phyloP scores from a whole-genome alignment of 2,329 filamentous ascomycete species.

The Pseudodiploospora longispora region DNA sequence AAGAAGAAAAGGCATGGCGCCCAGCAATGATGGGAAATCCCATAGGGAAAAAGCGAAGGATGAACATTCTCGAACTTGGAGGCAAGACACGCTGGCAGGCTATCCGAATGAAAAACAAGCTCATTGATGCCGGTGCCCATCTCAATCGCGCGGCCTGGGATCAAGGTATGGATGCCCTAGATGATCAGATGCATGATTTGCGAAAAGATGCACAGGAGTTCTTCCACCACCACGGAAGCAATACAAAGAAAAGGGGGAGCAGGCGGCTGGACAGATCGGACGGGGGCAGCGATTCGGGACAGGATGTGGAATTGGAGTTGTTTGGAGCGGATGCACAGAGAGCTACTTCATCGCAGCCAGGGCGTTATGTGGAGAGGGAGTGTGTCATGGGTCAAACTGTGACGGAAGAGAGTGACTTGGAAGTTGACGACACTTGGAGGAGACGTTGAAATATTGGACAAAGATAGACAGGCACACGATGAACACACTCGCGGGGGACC shows the following conservation, averaged over 20 bases:
- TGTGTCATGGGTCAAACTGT: slow-evolving; percentile 30
- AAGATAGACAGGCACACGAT: not conserved
- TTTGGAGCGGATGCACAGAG: slow-evolving; percentile 13
- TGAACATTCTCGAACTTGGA: slow-evolving; percentile 66
- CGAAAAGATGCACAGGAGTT: slow-evolving; percentile 24
- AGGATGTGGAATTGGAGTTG: slow-evolving; percentile 22
- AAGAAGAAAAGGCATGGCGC: slow-evolving; percentile 55
- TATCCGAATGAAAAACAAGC: slow-evolving; percentile 53
- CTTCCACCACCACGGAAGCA: slow-evolving; percentile 15
- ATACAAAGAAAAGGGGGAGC: slow-evolving; percentile 15
- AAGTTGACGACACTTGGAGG: slow-evolving; percentile 8
- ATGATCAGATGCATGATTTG: slow-evolving; percentile 28
- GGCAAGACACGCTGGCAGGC: slow-evolving; percentile 63
- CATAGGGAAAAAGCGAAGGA: slow-evolving; percentile 56
- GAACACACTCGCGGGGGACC: not conserved
- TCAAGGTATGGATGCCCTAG: slow-evolving; percentile 28
- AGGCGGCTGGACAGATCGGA: slow-evolving; percentile 20
- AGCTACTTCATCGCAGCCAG: slow-evolving; percentile 8
- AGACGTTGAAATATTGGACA: not conserved
- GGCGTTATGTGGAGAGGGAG: slow-evolving; percentile 21
- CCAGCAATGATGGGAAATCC: slow-evolving; percentile 66
- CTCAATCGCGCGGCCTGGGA: slow-evolving; percentile 27
- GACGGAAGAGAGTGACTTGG: slow-evolving; percentile 24
- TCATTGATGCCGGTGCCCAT: slow-evolving; percentile 40
- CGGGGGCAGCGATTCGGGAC: slow-evolving; percentile 19